Base-by-base conservation (phyloP, 148 eudicot species). In the Rhododendron griersonianum region DNA sequence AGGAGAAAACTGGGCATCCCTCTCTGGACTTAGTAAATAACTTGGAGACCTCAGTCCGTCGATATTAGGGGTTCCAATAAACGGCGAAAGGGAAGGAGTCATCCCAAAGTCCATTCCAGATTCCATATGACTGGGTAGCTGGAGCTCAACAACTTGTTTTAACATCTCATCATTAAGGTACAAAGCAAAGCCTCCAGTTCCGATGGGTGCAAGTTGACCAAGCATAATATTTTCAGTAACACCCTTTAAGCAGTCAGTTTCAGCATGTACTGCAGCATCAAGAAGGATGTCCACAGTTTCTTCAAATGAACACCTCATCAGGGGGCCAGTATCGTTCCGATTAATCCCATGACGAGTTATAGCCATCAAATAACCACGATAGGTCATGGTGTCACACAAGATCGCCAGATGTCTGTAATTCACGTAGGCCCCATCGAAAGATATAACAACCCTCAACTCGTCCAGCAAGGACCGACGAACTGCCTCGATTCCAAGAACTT, bases 281-380 rank as follows among this genome's bases (percentile, higher is more conserved):
- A 97, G 96, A 81, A 97, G 99, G 87, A 97, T 97, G 88, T 97
- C 99, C 74, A 97, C 99, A 44, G 99, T 97, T 89, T 97, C 99
- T 89, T 97, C 99, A 87, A 97, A 97, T 21, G 99, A 97, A 90
- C 99, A 97, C 85, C 99, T 92, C 99, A 97, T 97, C 90, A 97
- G 85, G 6, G 99, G 99, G 9, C 99, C 99, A 21, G 99, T 97
- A 83, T 94, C 96, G 85, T 95, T 95, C 55, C 99, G 90, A 81
- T 97, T 97, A 86, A 97, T 97, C 33, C 99, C 99, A 78, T 97
- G 99, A 65, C 99, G 96, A 77, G 99, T 97, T 76, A 97, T 97
- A 87, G 99, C 96, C 99, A 97, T 97, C 85, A 97, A 84, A 89
- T 97, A 98, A 84, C 99, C 99, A 63, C 99, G 96, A 86, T 97